Conservation (phyloP, 352 stramenopile genomes). For the Bremia lactucae region DNA sequence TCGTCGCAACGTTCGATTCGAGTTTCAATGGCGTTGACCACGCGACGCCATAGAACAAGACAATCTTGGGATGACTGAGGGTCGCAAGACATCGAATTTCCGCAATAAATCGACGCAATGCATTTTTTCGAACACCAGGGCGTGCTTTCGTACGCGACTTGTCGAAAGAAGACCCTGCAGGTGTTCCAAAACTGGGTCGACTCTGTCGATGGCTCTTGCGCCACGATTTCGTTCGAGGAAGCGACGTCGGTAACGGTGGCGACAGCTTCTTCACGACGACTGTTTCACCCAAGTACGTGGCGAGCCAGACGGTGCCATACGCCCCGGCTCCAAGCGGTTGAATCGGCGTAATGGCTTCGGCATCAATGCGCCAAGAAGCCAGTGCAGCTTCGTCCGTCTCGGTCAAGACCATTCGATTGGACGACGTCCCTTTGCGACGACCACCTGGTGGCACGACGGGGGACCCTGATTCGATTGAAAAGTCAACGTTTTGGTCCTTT, state of each 20-base stretch:
- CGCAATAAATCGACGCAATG: slow-evolving; percentile 34
- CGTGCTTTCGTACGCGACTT: slow-evolving; percentile 16
- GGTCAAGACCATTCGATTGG: slow-evolving; percentile 6
- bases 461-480: slow-evolving; percentile 2
- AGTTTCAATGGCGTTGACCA: slow-evolving; percentile 25
- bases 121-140: slow-evolving; percentile 4
- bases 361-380: slow-evolving; percentile 39
- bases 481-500: neutral
- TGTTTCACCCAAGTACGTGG: slow-evolving; percentile 30
- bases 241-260: slow-evolving; percentile 18
- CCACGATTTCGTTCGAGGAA: slow-evolving; percentile 23
- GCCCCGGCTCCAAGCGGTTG: slow-evolving; percentile 24
- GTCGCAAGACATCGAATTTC: slow-evolving; percentile 59
- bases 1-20: slow-evolving; percentile 3
- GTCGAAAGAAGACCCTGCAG: slow-evolving; percentile 6
- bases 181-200: slow-evolving; percentile 2
- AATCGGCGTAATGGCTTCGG: slow-evolving; percentile 18
- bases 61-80: slow-evolving; percentile 64
- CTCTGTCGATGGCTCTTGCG: slow-evolving; percentile 18
- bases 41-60: slow-evolving; percentile 69
- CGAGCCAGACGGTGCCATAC: slow-evolving; percentile 45
- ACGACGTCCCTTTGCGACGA: neutral
- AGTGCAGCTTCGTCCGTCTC: slow-evolving; percentile 45
- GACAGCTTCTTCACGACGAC: slow-evolving; percentile 47
- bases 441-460: slow-evolving; percentile 2